These are phyloP conservation scores for Xylaria scruposa DNA, from an alignment of 495 filamentous ascomycete species.

Conservation along the genomic window DNA sequence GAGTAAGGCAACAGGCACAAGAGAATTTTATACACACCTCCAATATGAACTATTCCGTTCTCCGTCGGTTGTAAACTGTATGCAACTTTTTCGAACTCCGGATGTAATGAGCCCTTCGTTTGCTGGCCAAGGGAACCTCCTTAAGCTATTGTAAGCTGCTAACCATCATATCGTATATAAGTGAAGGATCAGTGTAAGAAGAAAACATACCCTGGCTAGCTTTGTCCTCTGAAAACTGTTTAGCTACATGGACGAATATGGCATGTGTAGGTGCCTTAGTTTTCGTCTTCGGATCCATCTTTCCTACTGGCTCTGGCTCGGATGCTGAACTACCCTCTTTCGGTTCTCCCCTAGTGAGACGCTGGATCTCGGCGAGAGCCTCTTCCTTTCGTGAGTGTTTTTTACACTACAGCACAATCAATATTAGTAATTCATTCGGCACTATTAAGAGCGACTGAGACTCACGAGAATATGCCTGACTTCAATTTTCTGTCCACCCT, in stretches of 20 bases:
- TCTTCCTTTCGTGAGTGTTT: slow-evolving; percentile 91
- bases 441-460: slow-evolving; percentile 6
- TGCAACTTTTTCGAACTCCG: slow-evolving; percentile 80
- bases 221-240: slow-evolving; percentile 88
- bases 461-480: slow-evolving; percentile 86
- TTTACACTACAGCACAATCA: slow-evolving; percentile 72
- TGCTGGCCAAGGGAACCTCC: slow-evolving; percentile 83
- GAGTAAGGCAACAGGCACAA: too few species aligned
- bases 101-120: slow-evolving; percentile 69
- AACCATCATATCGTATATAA: neutral
- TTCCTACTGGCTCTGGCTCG: slow-evolving; percentile 23
- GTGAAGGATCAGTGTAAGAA: neutral
- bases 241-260: slow-evolving; percentile 90
- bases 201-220: slow-evolving; percentile 70
- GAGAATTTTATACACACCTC: slow-evolving; percentile 9
- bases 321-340: slow-evolving; percentile 2
- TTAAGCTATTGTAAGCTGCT: slow-evolving; percentile 35
- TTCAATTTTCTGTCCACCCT: slow-evolving; percentile 80
- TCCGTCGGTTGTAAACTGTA: slow-evolving; percentile 62
- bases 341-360: slow-evolving; percentile 59
- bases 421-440: neutral
- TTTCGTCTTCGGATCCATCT: slow-evolving; percentile 28
- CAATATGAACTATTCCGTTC: slow-evolving; percentile 58
- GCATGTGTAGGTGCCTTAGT: slow-evolving; percentile 48
- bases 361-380: slow-evolving; percentile 68